Conservation (phyloP, 352 stramenopile genomes). For the Phytophthora cajani region DNA sequence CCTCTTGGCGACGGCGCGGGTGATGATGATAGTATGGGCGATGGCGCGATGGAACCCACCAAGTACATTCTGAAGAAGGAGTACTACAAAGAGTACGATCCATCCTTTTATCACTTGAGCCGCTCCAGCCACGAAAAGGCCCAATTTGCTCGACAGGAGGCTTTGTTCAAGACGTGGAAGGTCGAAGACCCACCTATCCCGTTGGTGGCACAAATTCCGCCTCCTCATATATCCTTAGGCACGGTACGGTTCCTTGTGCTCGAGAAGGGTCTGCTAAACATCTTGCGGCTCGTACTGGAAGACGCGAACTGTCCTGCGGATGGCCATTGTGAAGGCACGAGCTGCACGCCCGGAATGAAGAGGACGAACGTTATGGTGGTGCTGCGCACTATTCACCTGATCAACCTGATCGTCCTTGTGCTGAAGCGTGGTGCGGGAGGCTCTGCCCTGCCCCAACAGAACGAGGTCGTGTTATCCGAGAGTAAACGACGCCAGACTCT, state of each 20-base stretch:
- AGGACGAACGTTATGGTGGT: slow-evolving; percentile 76
- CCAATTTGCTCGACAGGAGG: slow-evolving; percentile 79
- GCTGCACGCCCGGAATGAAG: slow-evolving; percentile 35
- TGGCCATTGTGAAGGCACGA: slow-evolving; percentile 28
- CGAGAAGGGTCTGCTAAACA: slow-evolving; percentile 64
- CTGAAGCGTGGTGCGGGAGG: slow-evolving; percentile 44
- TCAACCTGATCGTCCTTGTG: slow-evolving; percentile 74
- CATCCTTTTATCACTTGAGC: slow-evolving; percentile 81
- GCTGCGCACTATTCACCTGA: slow-evolving; percentile 64
- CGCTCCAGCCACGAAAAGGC: slow-evolving; percentile 81
- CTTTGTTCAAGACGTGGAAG: slow-evolving; percentile 85
- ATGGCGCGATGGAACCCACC: slow-evolving; percentile 67
- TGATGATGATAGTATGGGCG: slow-evolving; percentile 46
- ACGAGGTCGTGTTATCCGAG: slow-evolving; percentile 45
- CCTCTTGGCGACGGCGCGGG: slow-evolving; percentile 37
- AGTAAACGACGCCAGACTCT: slow-evolving; percentile 62
- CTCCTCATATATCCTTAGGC: slow-evolving; percentile 60
- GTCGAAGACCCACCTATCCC: slow-evolving; percentile 73
- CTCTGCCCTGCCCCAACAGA: slow-evolving; percentile 16
- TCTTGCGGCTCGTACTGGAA: slow-evolving; percentile 75
- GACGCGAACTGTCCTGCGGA: slow-evolving; percentile 42
- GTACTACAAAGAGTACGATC: slow-evolving; percentile 83
- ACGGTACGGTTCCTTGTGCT: slow-evolving; percentile 64
- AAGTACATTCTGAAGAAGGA: slow-evolving; percentile 85
- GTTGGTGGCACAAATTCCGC: slow-evolving; percentile 64